Evolutionary conservation across 139 green algal genomes (phyloP).

Genomic region (Tetradesmus obliquus): DNA sequence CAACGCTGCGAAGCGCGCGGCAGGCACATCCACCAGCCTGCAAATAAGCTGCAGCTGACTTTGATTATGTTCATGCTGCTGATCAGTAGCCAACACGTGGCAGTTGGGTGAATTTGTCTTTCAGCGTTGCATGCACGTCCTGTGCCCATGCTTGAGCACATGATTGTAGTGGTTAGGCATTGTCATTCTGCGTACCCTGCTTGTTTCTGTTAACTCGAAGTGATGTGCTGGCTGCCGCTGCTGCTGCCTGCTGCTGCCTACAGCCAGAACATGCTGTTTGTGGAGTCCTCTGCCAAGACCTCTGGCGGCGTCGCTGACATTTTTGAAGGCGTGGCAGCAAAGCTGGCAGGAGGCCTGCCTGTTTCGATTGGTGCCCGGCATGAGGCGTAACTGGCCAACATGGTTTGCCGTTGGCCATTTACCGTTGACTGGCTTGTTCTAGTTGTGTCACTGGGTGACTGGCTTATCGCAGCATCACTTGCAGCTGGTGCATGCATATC

Average conservation of each 20-base stretch:
- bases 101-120: too few relatives aligned
- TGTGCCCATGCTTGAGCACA: not conserved
- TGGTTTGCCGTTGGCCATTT: not conserved
- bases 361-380: slow-evolving; percentile 40
- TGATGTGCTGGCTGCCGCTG: not conserved
- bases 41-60: not conserved
- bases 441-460: not conserved
- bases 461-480: not conserved
- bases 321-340: slow-evolving; percentile 77
- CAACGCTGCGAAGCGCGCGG: not conserved
- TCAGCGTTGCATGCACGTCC: not conserved
- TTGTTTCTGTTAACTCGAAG: too few relatives aligned
- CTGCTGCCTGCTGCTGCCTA: not conserved
- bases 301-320: slow-evolving; percentile 83
- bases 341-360: slow-evolving; percentile 58
- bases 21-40: not conserved
- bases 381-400: not conserved
- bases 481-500: not conserved
- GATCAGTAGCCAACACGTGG: too few relatives aligned
- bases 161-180: not conserved
- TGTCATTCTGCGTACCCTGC: not conserved
- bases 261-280: slow-evolving; percentile 82
- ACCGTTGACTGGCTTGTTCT: not conserved
- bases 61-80: not conserved
- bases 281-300: slow-evolving; percentile 88